These are phyloP conservation scores for Tympanopsis confertula DNA, from an alignment of 2,329 filamentous ascomycete species.

Conservation along the genomic window DNA sequence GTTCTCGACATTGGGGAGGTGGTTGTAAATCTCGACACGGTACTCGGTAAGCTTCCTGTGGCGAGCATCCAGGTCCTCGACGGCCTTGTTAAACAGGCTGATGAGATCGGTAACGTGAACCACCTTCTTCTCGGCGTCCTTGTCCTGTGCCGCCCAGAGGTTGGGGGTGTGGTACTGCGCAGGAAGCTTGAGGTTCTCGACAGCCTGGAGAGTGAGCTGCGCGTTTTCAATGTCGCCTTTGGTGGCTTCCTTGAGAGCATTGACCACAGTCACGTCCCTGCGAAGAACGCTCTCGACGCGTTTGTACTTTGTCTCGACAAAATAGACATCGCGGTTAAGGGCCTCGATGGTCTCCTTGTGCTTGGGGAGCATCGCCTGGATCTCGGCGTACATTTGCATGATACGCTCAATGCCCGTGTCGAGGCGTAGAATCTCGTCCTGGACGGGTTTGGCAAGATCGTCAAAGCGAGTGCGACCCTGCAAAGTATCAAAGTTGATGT, in stretches of 20 bases:
- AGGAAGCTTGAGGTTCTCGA: conserved; percentile 65
- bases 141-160: conserved; percentile 25
- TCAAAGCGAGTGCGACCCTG: conserved; percentile 84
- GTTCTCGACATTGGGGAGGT: conserved; percentile 34
- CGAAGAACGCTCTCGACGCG: conserved; percentile 51
- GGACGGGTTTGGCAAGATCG: conserved; percentile 73
- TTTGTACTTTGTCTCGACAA: conserved; percentile 47
- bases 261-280: conserved; percentile 49
- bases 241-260: conserved; percentile 40
- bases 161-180: conserved; percentile 37
- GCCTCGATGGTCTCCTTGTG: conserved; percentile 53
- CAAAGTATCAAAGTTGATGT: conserved; percentile 68
- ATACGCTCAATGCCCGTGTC: conserved; percentile 73
- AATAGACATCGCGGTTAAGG: conserved; percentile 54
- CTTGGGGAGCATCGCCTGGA: conserved; percentile 55
- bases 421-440: conserved; percentile 64
- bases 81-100: conserved; percentile 30
- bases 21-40: conserved; percentile 30
- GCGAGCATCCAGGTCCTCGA: conserved; percentile 28
- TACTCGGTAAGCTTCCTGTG: conserved; percentile 30
- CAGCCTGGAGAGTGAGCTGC: conserved; percentile 59
- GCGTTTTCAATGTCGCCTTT: conserved; percentile 60
- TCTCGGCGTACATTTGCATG: conserved; percentile 66
- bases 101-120: conserved; percentile 24
- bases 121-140: conserved; percentile 18